A percentile compares a stretch with the other conserved stretches of the same genome.
These are phyloP conservation scores for Effrenium voratum DNA, from an alignment of 73 alveolate genomes.

Conservation along the genomic window DNA sequence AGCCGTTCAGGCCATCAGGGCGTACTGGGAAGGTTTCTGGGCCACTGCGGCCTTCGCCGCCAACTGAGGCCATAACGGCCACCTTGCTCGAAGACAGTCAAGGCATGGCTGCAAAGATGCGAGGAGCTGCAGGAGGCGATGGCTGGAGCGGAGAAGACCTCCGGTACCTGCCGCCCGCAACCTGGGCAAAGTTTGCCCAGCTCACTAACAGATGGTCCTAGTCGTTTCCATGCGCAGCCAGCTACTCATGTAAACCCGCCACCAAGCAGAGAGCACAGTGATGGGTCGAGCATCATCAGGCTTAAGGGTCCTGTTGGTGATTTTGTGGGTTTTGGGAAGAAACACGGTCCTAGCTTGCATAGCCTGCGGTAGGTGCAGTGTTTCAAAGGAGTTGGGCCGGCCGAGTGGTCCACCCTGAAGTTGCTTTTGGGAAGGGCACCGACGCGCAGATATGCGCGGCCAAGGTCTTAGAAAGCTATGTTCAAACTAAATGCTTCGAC, in stretches of 20 bases:
- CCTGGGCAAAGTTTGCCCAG: background rate
- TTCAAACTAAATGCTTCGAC: background rate
- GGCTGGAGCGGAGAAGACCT: background rate
- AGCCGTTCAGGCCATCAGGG: background rate
- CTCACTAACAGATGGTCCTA: background rate
- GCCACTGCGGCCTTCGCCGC: background rate
- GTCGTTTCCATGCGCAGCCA: background rate
- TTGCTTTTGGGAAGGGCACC: background rate
- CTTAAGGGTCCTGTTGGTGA: background rate
- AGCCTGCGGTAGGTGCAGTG: no score
- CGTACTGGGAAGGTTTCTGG: background rate
- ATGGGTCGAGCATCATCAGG: background rate
- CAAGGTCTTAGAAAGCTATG: background rate
- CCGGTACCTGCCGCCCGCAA: background rate
- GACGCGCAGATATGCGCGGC: background rate
- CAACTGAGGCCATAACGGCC: background rate
- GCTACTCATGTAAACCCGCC: background rate
- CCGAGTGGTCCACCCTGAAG: background rate
- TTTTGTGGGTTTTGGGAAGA: background rate
- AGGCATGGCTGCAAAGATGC: background rate
- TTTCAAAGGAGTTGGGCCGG: no score
- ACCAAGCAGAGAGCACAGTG: background rate
- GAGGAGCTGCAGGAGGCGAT: conserved; percentile 1
- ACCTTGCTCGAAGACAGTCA: background rate
- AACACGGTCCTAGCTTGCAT: background rate